These are phyloP conservation scores for Hypoxylon fuscum DNA, from an alignment of 495 filamentous ascomycete genomes.

Conservation along the genomic window DNA sequence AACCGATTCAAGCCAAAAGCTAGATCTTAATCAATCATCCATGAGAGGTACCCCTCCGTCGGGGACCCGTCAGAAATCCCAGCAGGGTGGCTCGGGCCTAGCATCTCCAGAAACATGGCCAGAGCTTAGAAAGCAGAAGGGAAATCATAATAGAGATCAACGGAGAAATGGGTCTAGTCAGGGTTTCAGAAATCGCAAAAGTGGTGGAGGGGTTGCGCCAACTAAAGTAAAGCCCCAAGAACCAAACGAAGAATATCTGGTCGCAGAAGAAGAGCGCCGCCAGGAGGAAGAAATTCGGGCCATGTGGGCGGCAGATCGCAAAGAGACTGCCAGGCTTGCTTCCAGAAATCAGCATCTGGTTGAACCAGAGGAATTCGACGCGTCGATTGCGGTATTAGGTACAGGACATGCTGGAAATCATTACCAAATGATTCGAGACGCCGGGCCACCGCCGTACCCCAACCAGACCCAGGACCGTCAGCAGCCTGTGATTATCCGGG, in stretches of 20 bases:
- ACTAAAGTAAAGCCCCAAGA: slow-evolving; percentile 34
- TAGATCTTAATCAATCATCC: background rate
- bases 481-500: background rate
- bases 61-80: background rate
- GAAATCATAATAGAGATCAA: slow-evolving; percentile 5
- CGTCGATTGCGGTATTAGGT: background rate
- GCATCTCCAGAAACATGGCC: slow-evolving; percentile 13
- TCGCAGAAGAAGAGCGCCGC: slow-evolving; percentile 40
- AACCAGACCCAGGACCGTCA: background rate
- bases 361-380: background rate
- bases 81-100: slow-evolving; percentile 1
- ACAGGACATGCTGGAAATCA: slow-evolving; percentile 1
- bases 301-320: slow-evolving; percentile 46
- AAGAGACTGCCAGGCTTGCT: slow-evolving; percentile 27
- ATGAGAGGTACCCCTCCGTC: background rate
- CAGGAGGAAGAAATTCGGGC: slow-evolving; percentile 41
- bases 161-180: slow-evolving; percentile 11
- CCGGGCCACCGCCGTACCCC: background rate
- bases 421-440: background rate
- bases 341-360: slow-evolving; percentile 11
- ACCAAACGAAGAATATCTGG: slow-evolving; percentile 21
- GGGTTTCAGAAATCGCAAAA: slow-evolving; percentile 45
- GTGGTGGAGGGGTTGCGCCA: slow-evolving; percentile 14
- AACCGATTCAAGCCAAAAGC: background rate
- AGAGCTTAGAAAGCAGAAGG: slow-evolving; percentile 9